A percentile compares a stretch with the other conserved stretches of the same genome.
Conservation (phyloP, 192 early-diverging fungal genomes). For the Gonapodya sp. region DNA sequence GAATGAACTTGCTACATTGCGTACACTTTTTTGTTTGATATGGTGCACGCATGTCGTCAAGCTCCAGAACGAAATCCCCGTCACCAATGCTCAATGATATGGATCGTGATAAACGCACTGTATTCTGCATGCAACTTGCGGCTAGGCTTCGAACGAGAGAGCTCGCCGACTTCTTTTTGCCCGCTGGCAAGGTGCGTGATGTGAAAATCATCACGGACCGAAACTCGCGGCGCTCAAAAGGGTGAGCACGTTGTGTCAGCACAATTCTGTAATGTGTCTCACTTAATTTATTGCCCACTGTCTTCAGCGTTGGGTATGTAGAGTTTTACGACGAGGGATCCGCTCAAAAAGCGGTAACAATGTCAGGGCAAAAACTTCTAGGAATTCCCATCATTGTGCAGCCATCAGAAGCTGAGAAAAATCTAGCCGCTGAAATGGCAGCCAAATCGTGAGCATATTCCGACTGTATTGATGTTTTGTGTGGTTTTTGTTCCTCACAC, state of each 20-base stretch:
- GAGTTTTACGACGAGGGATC: constrained; percentile 86
- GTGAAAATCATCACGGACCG: constrained; percentile 80
- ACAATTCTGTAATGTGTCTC: not conserved
- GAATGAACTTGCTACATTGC: not conserved
- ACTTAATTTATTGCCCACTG: not conserved
- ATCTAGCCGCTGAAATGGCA: constrained; percentile 48
- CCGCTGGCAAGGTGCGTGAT: constrained; percentile 70
- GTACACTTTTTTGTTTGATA: not conserved
- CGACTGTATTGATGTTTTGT: too few relatives aligned
- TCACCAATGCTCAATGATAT: constrained; percentile 60
- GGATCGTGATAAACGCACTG: constrained; percentile 82
- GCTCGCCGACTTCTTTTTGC: constrained; percentile 76
- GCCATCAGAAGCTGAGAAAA: constrained; percentile 88
- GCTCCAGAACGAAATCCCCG: constrained; percentile 22
- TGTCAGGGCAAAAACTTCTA: constrained; percentile 78
- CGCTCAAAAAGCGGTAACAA: constrained; percentile 70
- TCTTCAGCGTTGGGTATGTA: constrained; percentile 82
- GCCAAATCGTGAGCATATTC: not conserved
- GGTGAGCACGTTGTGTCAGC: constrained; percentile 35
- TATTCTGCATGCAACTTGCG: constrained; percentile 91
- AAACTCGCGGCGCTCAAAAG: constrained; percentile 73
- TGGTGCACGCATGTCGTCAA: not conserved
- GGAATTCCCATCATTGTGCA: constrained; percentile 91
- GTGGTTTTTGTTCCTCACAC: not conserved
- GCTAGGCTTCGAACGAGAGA: constrained; percentile 65